Base-by-base conservation (phyloP, 495 filamentous ascomycete species). In the Letharia lupina region DNA sequence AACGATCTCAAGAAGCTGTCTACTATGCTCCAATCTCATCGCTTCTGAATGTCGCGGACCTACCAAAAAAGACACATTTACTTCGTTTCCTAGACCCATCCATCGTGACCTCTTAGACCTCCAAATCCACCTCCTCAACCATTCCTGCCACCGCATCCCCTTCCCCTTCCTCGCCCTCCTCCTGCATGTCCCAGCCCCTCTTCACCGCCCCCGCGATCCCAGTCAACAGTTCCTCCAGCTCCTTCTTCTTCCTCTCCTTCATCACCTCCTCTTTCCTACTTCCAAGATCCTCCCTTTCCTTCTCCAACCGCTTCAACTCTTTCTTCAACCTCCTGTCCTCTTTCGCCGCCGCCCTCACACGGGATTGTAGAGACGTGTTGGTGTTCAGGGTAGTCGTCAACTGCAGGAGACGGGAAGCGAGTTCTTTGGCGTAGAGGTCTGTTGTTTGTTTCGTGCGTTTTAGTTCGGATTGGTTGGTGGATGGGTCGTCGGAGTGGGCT, bases 401-500 rank as follows among this genome's bases (percentile, higher is more conserved):
- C 13, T 70, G 65, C 6, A 68, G 31, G 42, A 70, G 16, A 44
- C 85, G 78, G n/a, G 80, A 81, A 52, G 87, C 81, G 63, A 91
- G 73, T 68, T 90, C 87, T n/a, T 80, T 76, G 58, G 82, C 82
- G 69, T 87, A 91, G n/a, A 82, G 81, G 61, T 90, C 85, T 7
- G 91, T 77, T 5, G 84, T 84, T 65, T 84, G 82, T 57, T 79
- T 77, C 72, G 88, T 89, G 40, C 82, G 84, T 54, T 78, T 81
- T 63, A 79, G 84, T 71, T 87, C 85, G 12, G 28, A 9, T 9
- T 6, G 82, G 78, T 39, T 77, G 75, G 57, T 72, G 70, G 56
- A 9, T 9, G 50, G 15, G 28, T 39, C 35, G 60, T 63, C 45
- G 28, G 39, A 20, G 61, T 39, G 7, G 15, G 61, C 44, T 20